Evolutionary conservation across 495 filamentous ascomycete species (phyloP), one percentile per base, ranked within the genome.

Genomic region (Trichoderma reesei): DNA sequence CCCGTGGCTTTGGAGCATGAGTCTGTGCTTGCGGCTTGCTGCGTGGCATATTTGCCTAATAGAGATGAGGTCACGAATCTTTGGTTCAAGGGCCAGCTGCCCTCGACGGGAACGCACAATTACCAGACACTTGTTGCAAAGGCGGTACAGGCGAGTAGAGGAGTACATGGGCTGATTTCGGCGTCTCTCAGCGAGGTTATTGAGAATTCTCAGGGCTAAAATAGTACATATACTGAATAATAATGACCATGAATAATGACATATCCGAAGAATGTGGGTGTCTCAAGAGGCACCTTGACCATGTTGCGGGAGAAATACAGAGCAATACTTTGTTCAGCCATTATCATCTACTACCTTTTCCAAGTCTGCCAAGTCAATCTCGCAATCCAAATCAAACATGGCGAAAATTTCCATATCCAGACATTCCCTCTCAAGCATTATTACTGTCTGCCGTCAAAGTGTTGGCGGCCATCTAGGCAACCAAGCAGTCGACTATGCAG

Each of bases 41-140:
- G 92, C 64, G 86, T 98, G n/a, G 94, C 85, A 3, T 98, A 97
- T 72, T 81, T 97, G 74, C 88, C 91, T 59, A 80, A 78, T 7
- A 81, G 93, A 61, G 94, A 98, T 70, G 95, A 98, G 71, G 85
- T 98, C 61, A 96, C 92, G 10, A 90, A 94, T 70, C 70, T 97
- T 13, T 98, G 95, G 94, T 84, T 92, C 62, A 97, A 91, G 79
- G 93, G 95, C 4, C 74, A 80, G 63, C 56, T 80, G 9, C 76
- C 78, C 0, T 71, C 70, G 1, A 71, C 74, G 1, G 76, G 78
- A 36, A 67, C 74, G 41, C 69, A 73, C 36, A 61, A 75, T 4
- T 79, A 80, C 66, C 72, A 73, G 41, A 68, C 72, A 26, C 66
- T 82, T 36, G 71, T 82, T 0, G 73, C 79, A 63, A 72, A 70